Evolutionary conservation across 1,284 basidiomycete species (phyloP), one percentile per base, ranked within the genome.

Genomic region (Cystobasidium slooffiae): DNA sequence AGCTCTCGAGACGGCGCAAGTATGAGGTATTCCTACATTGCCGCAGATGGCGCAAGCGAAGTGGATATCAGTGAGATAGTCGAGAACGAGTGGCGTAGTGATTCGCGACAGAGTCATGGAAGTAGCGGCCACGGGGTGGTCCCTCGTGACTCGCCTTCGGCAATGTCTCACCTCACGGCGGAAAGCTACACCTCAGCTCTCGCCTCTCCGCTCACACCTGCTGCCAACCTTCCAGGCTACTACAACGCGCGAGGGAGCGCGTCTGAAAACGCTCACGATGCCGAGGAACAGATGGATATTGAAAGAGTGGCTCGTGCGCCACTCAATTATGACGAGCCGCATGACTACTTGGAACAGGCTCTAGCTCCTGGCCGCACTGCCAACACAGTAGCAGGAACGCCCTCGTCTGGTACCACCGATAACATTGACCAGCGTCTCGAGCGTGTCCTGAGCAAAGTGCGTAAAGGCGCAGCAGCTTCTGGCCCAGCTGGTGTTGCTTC

Each of bases 61-160:
- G 90, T 89, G 78, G 95, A 97, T 81, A 93, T 97, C 80, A 94
- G 91, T 79, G 89, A 94, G 76, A 91, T 97, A 73, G 88, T 97
- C 47, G 92, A 95, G 81, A 88, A 91, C 80, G 95, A 94, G 79
- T 90, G 90, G 86, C 85, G 87, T 16, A 44, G 51, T 24, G 87
- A 86, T 66, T 84, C 44, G 0, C 44, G 31, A 8, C 58, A 77
- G 46, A 69, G 76, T 16, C 41, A 47, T 14, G 58, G 47, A 20
- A 51, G 22, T 31, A n/a, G 68, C 62, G 12, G 39, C 51, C 6
- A 62, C 31, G 64, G 16, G 14, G 24, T 70, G 20, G 16, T 63
- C 37, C 16, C 46, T 18, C 39, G 66, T 10, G 58, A 59, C 39
- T 55, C 22, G 31, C 53, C 51, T 18, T 66, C 59, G 14, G 44